These are phyloP conservation scores for Monilinia laxa DNA, from an alignment of 2,329 filamentous ascomycete species.

Conservation along the genomic window DNA sequence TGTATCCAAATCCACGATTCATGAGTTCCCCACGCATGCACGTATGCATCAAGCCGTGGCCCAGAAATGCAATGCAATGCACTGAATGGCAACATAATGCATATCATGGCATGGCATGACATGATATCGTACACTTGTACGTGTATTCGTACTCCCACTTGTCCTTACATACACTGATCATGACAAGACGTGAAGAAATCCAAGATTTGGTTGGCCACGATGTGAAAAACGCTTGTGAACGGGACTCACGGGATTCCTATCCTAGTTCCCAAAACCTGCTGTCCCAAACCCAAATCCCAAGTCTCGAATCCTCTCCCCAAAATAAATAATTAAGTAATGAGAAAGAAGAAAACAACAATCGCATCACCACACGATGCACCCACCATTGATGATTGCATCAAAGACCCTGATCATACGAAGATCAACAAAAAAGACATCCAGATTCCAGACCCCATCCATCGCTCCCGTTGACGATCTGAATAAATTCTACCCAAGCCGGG, in stretches of 20 bases:
- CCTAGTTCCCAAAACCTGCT: no score
- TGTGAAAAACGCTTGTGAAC: no score
- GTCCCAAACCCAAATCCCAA: no score
- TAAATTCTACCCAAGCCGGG: no score
- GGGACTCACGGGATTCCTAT: no score
- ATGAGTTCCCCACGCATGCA: background rate
- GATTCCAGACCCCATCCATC: background rate
- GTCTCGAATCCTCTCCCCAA: no score
- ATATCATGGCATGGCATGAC: background rate
- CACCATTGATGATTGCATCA: background rate
- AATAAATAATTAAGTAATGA: no score
- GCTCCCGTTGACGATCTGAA: no score
- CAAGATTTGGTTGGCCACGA: no score
- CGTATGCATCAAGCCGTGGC: background rate
- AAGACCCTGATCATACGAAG: background rate
- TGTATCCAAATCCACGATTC: background rate
- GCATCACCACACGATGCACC: background rate
- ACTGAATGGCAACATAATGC: background rate
- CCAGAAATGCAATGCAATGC: conserved; percentile 1
- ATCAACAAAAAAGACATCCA: background rate
- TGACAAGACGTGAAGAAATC: background rate
- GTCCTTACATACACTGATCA: background rate
- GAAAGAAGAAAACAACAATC: background rate
- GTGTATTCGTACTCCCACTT: background rate
- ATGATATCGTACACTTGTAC: background rate